Conservation (phyloP, 768 basidiomycete genomes). For the Russula ochroleuca region DNA sequence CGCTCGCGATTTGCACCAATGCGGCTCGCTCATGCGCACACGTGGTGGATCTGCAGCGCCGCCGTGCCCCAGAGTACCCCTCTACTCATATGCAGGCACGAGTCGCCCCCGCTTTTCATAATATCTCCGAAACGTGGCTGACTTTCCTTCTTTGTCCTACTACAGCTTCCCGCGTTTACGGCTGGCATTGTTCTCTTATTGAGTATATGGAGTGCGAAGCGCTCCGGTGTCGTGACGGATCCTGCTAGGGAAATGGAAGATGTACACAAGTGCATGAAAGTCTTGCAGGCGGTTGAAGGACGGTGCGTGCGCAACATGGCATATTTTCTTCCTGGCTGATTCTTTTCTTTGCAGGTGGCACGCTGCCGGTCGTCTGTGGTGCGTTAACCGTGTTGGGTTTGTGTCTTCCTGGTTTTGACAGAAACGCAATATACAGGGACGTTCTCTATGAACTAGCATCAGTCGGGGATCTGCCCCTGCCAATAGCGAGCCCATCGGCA, state of each 20-base stretch:
- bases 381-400: slow-evolving; percentile 22
- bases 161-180: slow-evolving; percentile 35
- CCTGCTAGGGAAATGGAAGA: slow-evolving; percentile 27
- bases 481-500: slow-evolving; percentile 48
- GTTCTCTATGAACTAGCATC: slow-evolving; percentile 68
- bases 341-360: slow-evolving; percentile 40
- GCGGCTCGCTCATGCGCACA: slow-evolving; percentile 45
- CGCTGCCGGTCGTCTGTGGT: slow-evolving; percentile 48
- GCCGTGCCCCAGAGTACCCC: slow-evolving; percentile 28
- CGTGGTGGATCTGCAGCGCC: slow-evolving; percentile 39
- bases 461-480: slow-evolving; percentile 66
- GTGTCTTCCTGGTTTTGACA: background rate
- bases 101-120: background rate
- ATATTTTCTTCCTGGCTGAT: background rate
- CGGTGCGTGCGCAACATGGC: slow-evolving; percentile 6
- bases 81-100: slow-evolving; percentile 24
- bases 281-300: slow-evolving; percentile 23
- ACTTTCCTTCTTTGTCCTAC: slow-evolving; percentile 12
- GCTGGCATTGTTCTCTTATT: slow-evolving; percentile 43
- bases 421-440: slow-evolving; percentile 47
- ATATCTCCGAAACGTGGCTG: background rate
- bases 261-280: slow-evolving; percentile 29
- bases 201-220: slow-evolving; percentile 41
- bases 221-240: slow-evolving; percentile 23
- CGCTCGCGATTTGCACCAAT: slow-evolving; percentile 49